These are phyloP conservation scores for Balamuthia mandrillaris DNA, from an alignment of 208 protist species.

Conservation along the genomic window DNA sequence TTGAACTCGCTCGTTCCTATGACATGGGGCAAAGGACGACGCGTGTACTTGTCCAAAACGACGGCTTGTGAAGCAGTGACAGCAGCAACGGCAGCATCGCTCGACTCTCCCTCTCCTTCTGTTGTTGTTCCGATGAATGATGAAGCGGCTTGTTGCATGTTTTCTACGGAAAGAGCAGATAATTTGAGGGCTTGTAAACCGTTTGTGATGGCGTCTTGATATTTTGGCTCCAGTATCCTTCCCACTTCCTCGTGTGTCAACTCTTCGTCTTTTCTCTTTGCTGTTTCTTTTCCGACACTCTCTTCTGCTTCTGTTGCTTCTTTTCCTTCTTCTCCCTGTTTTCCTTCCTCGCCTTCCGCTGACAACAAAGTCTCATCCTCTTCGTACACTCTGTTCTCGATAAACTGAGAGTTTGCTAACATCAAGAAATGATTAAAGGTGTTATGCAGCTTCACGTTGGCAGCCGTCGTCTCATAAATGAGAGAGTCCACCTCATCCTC, in stretches of 20 bases:
- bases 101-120: not conserved
- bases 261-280: conserved; percentile 1
- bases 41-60: conserved; percentile 48
- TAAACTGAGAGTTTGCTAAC: conserved; percentile 68
- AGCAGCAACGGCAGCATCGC: not conserved
- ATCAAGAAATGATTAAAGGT: conserved; percentile 71
- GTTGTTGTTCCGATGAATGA: not conserved
- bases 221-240: not conserved
- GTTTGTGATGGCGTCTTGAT: not conserved
- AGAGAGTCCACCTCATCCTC: conserved; percentile 57
- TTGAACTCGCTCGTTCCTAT: conserved; percentile 66
- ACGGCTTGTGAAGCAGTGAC: no score
- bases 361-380: not conserved
- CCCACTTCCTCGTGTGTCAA: conserved; percentile 28
- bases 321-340: not conserved
- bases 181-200: conserved; percentile 21
- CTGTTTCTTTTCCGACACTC: not conserved
- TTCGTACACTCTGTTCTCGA: conserved; percentile 58
- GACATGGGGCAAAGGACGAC: conserved; percentile 60
- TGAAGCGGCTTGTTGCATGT: not conserved
- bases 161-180: not conserved
- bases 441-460: conserved; percentile 62
- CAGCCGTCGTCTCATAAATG: conserved; percentile 42
- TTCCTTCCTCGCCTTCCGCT: not conserved
- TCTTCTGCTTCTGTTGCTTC: not conserved